Conservation (phyloP, 129 eudicot species). For the Flaveria brownii region DNA sequence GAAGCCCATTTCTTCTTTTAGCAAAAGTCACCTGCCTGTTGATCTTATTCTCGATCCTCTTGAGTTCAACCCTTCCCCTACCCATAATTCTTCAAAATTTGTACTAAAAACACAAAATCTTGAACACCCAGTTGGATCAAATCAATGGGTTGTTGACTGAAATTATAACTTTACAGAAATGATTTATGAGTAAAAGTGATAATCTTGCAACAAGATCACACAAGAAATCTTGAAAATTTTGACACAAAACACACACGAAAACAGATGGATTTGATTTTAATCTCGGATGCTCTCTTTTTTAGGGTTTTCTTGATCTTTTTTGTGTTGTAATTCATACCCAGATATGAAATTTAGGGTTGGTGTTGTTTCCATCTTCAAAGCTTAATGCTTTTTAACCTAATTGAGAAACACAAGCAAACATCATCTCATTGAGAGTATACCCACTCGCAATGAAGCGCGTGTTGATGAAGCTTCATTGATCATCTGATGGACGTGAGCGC, state of each 20-base stretch:
- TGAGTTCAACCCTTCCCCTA: constrained; percentile 52
- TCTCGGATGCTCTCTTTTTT: constrained; percentile 27
- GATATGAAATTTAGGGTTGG: constrained; percentile 46
- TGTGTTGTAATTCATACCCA: constrained; percentile 35
- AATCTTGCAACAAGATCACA: background rate
- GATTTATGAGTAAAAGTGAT: background rate
- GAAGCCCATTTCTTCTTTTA: constrained; percentile 44
- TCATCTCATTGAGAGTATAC: background rate
- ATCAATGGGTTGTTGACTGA: background rate
- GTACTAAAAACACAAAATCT: background rate
- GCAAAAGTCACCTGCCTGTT: constrained; percentile 56
- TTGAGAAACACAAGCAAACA: constrained; percentile 44
- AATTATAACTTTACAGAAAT: background rate
- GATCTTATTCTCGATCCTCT: constrained; percentile 52
- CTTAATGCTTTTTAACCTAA: constrained; percentile 45
- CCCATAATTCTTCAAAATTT: constrained; percentile 39
- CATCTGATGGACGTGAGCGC: constrained; percentile 15
- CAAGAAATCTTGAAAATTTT: background rate
- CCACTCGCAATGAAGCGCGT: constrained; percentile 30
- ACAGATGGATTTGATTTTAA: constrained; percentile 4
- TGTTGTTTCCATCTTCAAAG: constrained; percentile 43
- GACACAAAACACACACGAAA: constrained; percentile 3
- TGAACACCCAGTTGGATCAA: constrained; percentile 11
- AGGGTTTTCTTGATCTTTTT: constrained; percentile 32
- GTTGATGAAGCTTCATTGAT: background rate